phyloP scores from a whole-genome alignment of 306 rosid species.

The Pyrus communis region DNA sequence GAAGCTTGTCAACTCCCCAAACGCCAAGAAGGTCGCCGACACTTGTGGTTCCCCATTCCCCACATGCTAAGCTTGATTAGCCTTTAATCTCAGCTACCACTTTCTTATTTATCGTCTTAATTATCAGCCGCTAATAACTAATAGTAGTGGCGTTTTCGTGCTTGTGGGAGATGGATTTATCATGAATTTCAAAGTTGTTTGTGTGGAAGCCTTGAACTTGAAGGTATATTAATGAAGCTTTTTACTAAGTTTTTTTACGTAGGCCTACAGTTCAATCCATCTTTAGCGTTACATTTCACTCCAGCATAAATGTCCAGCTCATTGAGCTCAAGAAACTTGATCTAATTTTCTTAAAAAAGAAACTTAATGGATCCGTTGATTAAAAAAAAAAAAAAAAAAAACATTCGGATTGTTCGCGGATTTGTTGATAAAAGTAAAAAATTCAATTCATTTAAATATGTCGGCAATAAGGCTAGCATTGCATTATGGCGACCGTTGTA shows the following conservation, averaged over 20 bases:
- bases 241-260: too few species aligned
- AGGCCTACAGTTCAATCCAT: too few species aligned
- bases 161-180: neutral
- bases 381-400: too few species aligned
- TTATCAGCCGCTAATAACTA: neutral
- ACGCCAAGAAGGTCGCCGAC: slow-evolving; percentile 40
- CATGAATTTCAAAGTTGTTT: neutral
- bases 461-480: too few species aligned
- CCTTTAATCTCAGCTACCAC: neutral
- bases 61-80: slow-evolving; percentile 20
- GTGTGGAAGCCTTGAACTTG: neutral
- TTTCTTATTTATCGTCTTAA: neutral
- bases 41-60: slow-evolving; percentile 45
- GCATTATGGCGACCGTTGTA: too few species aligned
- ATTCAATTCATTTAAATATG: too few species aligned
- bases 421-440: too few species aligned
- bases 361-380: neutral
- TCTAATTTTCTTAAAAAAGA: too few species aligned
- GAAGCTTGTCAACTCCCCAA: slow-evolving; percentile 46
- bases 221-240: neutral
- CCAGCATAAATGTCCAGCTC: neutral
- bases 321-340: neutral
- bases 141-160: neutral
- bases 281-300: neutral
- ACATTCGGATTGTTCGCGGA: neutral